A percentile compares a stretch with the other conserved stretches of the same genome.
phyloP scores from a whole-genome alignment of 495 filamentous ascomycete genomes.

The Hypoxylon perforatum region DNA sequence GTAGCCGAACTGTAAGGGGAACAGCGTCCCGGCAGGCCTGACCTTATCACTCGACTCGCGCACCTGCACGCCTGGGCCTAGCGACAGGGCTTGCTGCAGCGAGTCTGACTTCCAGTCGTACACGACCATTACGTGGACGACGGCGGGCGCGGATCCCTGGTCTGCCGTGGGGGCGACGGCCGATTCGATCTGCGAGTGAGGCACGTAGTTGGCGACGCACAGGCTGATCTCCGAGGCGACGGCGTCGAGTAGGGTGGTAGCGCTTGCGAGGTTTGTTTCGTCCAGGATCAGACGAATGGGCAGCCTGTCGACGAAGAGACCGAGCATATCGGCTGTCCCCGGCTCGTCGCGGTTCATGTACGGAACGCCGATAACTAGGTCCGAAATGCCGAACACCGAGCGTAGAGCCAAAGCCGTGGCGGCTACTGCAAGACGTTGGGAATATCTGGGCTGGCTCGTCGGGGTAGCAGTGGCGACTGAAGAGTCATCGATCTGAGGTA shows the following conservation, averaged over 20 bases:
- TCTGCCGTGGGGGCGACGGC: neutral
- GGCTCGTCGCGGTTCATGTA: conserved; percentile 4
- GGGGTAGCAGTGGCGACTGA: neutral
- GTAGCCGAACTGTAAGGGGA: conserved; percentile 1
- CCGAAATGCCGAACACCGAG: conserved; percentile 4
- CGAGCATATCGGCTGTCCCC: neutral
- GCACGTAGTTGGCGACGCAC: conserved; percentile 1
- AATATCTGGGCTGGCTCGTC: conserved; percentile 1
- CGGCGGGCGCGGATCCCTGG: neutral
- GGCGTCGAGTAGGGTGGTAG: neutral
- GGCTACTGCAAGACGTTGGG: conserved; percentile 2
- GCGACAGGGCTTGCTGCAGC: neutral
- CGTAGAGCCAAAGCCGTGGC: neutral
- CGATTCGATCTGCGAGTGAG: neutral
- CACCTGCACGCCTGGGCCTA: conserved; percentile 1
- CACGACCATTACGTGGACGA: neutral
- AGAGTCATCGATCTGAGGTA: neutral
- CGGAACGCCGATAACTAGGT: neutral
- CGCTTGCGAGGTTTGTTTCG: neutral
- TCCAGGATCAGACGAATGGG: neutral
- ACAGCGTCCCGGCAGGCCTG: neutral
- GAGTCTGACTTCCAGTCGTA: conserved; percentile 3
- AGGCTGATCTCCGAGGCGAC: conserved; percentile 5
- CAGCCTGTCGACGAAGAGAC: conserved; percentile 9
- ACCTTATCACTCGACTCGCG: neutral